Evolutionary conservation across 1,284 basidiomycete genomes (phyloP).

Genomic region (Tylopilus sp.): DNA sequence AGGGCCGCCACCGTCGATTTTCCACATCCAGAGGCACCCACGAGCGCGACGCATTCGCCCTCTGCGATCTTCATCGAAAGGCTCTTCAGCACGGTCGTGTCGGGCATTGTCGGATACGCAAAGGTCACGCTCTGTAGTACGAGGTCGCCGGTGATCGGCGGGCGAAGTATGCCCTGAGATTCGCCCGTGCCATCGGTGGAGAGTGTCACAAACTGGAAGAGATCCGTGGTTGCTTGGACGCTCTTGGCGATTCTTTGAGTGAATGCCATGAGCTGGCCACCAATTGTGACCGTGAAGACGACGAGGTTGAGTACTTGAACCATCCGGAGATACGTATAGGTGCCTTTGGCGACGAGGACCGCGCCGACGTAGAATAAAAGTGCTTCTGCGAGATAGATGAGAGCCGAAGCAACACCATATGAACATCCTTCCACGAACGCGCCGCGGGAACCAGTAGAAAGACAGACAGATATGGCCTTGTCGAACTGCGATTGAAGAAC

Average conservation of each 20-base stretch:
- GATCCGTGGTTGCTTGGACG: constrained; percentile 75
- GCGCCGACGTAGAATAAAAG: constrained; percentile 90
- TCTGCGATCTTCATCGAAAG: constrained; percentile 61
- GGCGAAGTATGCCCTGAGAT: constrained; percentile 62
- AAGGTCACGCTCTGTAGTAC: constrained; percentile 73
- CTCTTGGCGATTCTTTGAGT: constrained; percentile 80
- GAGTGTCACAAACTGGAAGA: constrained; percentile 66
- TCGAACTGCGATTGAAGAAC: constrained; percentile 74
- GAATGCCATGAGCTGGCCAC: constrained; percentile 84
- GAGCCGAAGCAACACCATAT: constrained; percentile 72
- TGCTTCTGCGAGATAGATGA: constrained; percentile 88
- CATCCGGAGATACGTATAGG: constrained; percentile 84
- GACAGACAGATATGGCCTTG: constrained; percentile 55
- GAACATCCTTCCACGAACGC: constrained; percentile 85
- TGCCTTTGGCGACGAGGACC: constrained; percentile 74
- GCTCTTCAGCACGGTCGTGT: constrained; percentile 65
- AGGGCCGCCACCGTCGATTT: constrained; percentile 85
- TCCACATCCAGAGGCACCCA: constrained; percentile 84
- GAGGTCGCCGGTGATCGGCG: constrained; percentile 66
- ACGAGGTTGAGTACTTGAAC: constrained; percentile 88
- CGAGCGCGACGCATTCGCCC: constrained; percentile 84
- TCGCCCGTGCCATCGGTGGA: constrained; percentile 58
- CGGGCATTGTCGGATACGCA: constrained; percentile 78
- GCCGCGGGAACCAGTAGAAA: constrained; percentile 66
- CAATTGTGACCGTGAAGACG: constrained; percentile 91